Conservation (phyloP, 768 basidiomycete species). For the Ramaria sp. region DNA sequence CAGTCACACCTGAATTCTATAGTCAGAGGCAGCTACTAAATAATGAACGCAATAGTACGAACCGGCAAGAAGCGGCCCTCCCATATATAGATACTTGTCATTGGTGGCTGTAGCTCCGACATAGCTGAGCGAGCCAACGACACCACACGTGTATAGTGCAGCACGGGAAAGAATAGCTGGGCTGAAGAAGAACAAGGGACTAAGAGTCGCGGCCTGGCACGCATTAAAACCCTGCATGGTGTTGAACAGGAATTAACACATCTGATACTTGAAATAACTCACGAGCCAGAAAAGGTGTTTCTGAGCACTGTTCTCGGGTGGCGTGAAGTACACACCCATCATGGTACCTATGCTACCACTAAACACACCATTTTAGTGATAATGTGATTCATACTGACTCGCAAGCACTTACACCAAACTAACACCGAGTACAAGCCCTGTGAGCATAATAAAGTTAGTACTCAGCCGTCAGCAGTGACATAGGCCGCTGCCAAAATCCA, state of each 20-base stretch:
- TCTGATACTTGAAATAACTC: slow-evolving; percentile 20
- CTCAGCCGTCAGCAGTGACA: neutral
- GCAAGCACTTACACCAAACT: slow-evolving; percentile 38
- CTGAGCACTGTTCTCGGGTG: slow-evolving; percentile 63
- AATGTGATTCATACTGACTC: slow-evolving; percentile 6
- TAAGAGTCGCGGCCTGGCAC: slow-evolving; percentile 78
- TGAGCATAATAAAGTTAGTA: neutral
- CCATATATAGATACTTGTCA: slow-evolving; percentile 79
- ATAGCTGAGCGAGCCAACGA: slow-evolving; percentile 79
- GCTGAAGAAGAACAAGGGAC: slow-evolving; percentile 80
- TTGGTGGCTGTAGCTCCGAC: slow-evolving; percentile 81
- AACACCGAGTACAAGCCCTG: slow-evolving; percentile 74
- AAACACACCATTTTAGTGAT: neutral
- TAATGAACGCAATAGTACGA: neutral
- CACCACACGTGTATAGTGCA: slow-evolving; percentile 77
- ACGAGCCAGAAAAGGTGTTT: slow-evolving; percentile 80
- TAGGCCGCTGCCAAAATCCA: neutral
- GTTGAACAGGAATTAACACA: slow-evolving; percentile 3
- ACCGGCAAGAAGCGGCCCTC: slow-evolving; percentile 70
- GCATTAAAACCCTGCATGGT: slow-evolving; percentile 62
- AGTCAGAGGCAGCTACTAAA: neutral
- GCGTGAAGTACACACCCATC: slow-evolving; percentile 72
- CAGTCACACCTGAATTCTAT: slow-evolving; percentile 51
- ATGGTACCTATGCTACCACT: slow-evolving; percentile 70
- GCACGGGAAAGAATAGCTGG: slow-evolving; percentile 81